Base-by-base conservation (phyloP, 148 eudicot species). In the Arctostaphylos glauca region DNA sequence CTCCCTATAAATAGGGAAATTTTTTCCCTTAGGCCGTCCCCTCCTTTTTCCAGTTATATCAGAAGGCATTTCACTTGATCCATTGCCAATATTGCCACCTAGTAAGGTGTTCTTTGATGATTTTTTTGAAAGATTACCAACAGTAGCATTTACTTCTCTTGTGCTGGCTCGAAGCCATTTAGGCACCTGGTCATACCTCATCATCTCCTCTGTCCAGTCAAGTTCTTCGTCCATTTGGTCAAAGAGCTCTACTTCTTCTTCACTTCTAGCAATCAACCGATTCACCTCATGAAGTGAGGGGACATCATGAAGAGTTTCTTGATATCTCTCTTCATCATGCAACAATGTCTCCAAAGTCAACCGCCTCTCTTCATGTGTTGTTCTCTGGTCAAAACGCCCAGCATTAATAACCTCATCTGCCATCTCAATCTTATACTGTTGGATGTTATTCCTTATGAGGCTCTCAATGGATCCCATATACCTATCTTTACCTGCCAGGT, bases 401-500 rank as follows among this genome's bases (percentile, higher is more conserved):
- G 99, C 99, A 89, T 96, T 96, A 78, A 96, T 96, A 62, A 96
- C 99, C 88, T 96, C 99, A 87, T 96, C 99, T 21, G 99, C 99
- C 99, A 96, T 96, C 76, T 96, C 98, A 87, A 96, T 96, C 90
- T 96, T 96, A 84, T 94, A 96, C 81, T 96, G 99, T 83, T 96
- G 99, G 81, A 96, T 96, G 82, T 96, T 96, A 79, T 94, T 96
- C 78, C 99, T 86, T 77, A 96, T 96, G 14, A 96, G 91, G 80
- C 99, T 91, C 84, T 96, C 99, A 82, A 96, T 96, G 31, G 99
- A 94, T 76, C 98, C 99, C 80, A 93, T 90, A 89, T 96, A 96
- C 23, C 98, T 90, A 89, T 96, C 99, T 87, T 96, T 96, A 74
- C 99, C 98, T 19, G 93, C 98, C 60, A 96, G 94, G 86, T 96